Evolutionary conservation across 202 grass and related monocot species (phyloP).

Genomic region (Carex sylvatica): DNA sequence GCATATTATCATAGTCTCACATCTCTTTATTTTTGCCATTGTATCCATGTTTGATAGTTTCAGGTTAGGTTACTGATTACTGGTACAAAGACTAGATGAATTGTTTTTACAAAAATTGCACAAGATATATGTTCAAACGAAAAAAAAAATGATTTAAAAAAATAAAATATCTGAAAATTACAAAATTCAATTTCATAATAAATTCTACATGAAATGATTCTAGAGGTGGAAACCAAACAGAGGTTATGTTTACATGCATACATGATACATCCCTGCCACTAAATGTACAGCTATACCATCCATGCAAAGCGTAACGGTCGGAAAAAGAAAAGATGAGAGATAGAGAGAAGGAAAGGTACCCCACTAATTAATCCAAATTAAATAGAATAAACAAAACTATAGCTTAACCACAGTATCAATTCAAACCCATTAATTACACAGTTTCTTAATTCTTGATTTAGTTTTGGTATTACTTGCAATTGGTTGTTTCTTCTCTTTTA

Average conservation of each 20-base stretch:
- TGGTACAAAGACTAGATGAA: no score
- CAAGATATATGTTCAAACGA: background rate
- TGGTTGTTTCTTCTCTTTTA: background rate
- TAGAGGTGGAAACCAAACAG: slow-evolving; percentile 8
- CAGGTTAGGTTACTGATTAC: no score
- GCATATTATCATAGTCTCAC: no score
- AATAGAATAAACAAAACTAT: slow-evolving; percentile 13
- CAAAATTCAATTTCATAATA: background rate
- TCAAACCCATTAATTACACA: slow-evolving; percentile 5
- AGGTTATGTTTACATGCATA: background rate
- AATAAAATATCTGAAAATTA: background rate
- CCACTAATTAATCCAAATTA: slow-evolving; percentile 25
- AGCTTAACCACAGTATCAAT: slow-evolving; percentile 17
- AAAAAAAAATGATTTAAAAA: background rate
- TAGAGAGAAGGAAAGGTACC: slow-evolving; percentile 2
- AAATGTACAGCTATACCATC: slow-evolving; percentile 12
- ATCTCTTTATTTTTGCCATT: background rate
- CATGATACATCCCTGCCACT: slow-evolving; percentile 11
- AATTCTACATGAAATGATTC: slow-evolving; percentile 1
- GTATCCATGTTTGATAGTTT: background rate
- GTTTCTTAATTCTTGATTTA: slow-evolving; percentile 21
- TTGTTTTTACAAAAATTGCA: background rate
- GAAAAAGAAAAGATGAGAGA: slow-evolving; percentile 12
- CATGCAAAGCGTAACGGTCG: slow-evolving; percentile 16
- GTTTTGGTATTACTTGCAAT: background rate